Evolutionary conservation across 768 basidiomycete species (phyloP).

Genomic region (Suillus weaverae): DNA sequence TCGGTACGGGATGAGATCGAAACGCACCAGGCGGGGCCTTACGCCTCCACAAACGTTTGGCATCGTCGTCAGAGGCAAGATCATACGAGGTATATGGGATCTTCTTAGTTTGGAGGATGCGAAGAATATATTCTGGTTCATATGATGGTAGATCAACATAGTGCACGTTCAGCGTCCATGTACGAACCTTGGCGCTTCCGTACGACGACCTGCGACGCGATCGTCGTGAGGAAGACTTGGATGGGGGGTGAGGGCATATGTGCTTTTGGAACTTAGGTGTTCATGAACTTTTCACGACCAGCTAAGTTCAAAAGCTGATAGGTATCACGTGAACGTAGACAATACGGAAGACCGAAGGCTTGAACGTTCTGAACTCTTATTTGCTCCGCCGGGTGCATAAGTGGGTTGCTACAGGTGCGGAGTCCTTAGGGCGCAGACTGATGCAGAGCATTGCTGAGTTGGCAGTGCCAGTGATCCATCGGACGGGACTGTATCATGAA

Average conservation of each 20-base stretch:
- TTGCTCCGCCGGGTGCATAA: neutral
- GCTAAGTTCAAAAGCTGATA: neutral
- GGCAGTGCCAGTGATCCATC: neutral
- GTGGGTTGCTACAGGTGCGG: neutral
- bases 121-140: slow-evolving; percentile 69
- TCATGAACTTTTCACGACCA: neutral
- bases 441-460: neutral
- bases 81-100: slow-evolving; percentile 82
- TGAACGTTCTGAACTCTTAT: neutral
- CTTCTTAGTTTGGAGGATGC: slow-evolving; percentile 84
- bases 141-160: neutral
- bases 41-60: slow-evolving; percentile 78
- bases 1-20: neutral
- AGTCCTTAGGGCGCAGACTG: neutral
- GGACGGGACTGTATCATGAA: neutral
- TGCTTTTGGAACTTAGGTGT: neutral
- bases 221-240: slow-evolving; percentile 81
- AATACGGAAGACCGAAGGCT: neutral
- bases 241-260: slow-evolving; percentile 81
- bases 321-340: slow-evolving; percentile 2
- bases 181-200: slow-evolving; percentile 74
- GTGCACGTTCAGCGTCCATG: neutral
- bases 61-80: slow-evolving; percentile 80
- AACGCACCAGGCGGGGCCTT: slow-evolving; percentile 67
- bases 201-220: slow-evolving; percentile 75